These are phyloP conservation scores for Podaxis rugospora DNA, from an alignment of 768 basidiomycete species.

Conservation along the genomic window DNA sequence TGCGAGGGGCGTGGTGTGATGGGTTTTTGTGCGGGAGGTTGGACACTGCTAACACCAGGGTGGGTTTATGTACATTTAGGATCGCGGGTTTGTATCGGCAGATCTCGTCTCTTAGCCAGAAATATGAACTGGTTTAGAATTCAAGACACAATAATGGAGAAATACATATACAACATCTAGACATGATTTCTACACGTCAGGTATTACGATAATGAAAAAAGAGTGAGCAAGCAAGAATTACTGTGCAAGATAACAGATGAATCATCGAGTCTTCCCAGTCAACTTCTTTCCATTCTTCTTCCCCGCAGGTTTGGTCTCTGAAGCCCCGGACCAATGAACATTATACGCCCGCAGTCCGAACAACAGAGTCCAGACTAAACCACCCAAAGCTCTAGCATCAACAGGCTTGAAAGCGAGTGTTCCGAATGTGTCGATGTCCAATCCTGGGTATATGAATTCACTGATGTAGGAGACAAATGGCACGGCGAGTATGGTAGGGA, in stretches of 20 bases:
- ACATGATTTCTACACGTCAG: too few species aligned
- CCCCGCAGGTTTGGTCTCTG: neutral
- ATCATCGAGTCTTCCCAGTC: conserved; percentile 12
- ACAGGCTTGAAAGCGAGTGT: neutral
- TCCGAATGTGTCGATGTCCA: neutral
- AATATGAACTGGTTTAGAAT: too few species aligned
- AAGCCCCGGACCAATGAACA: conserved; percentile 4
- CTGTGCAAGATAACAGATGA: neutral
- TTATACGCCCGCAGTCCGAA: conserved; percentile 8
- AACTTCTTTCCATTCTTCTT: neutral
- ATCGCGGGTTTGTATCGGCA: too few species aligned
- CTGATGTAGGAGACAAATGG: neutral
- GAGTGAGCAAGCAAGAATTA: neutral
- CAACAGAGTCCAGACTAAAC: neutral
- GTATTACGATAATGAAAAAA: too few species aligned
- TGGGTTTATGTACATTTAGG: too few species aligned
- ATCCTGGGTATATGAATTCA: neutral
- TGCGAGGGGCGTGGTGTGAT: conserved; percentile 21
- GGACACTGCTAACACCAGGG: too few species aligned
- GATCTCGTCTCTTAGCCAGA: too few species aligned
- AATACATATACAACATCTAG: too few species aligned
- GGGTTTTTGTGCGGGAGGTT: neutral
- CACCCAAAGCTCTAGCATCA: conserved; percentile 4
- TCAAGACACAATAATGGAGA: too few species aligned
- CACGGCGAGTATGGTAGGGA: neutral